Base-by-base conservation (phyloP, 139 green algal genomes). In the Desmodesmus armatus region DNA sequence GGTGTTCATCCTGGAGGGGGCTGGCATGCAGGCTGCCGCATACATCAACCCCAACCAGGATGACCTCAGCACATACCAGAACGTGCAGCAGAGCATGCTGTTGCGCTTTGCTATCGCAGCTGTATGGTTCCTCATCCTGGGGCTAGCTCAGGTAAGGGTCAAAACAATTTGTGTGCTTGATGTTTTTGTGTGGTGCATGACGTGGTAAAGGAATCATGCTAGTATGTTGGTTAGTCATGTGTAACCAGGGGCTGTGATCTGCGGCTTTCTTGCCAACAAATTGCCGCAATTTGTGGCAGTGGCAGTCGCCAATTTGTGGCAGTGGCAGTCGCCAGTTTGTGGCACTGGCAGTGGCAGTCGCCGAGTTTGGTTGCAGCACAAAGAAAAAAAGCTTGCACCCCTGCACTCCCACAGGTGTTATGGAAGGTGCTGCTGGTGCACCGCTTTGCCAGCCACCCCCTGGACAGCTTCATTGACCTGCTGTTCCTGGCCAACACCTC, bases 401-500 rank as follows among this genome's bases (percentile, higher is more conserved):
- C 2, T 17, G 29, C 62, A 70, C 15, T 44, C 23, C 51, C 31
- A 31, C 87, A 93, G 90, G 85, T 78, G 72, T 63, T 92, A 5
- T 89, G 87, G 71, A 83, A 84, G 44, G 43, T 65, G 1, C 39
- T 89, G 2, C 0, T 92, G 11, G 91, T 88, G 39, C 85, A 79
- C 79, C 90, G 84, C 19, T 92, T 90, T 60, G 27, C 89, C 0
- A 44, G 41, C 49, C 85, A 95, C 85, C 92, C 92, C 7, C 49
- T 95, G 40, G 81, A 74, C 35, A 78, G 92, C 70, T 92, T 94
- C 49, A 66, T 95, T 2, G 92, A 95, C 87, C 87, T 95, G 37
- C 89, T 93, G 75, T 95, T 92, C 85, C 87, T 95, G 69, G 85
- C 91, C 79, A 95, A 95, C 85, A 92, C 94, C 41, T 90, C 74